phyloP scores from a whole-genome alignment of 495 filamentous ascomycete species.

The Lepraria neglecta region DNA sequence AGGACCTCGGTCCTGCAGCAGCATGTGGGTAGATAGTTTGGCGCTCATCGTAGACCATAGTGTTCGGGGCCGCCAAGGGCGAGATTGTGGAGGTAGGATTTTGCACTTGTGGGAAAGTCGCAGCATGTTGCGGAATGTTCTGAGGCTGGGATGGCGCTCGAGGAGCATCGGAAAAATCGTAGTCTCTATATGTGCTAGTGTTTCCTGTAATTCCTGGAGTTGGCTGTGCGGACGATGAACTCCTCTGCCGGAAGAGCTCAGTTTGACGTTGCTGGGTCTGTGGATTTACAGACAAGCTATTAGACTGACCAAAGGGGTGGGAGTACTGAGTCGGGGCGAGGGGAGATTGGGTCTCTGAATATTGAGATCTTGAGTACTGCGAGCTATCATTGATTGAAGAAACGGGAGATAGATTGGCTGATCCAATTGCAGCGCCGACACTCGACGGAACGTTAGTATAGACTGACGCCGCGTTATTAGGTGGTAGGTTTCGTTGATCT shows the following conservation, averaged over 20 bases:
- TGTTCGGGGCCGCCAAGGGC: neutral
- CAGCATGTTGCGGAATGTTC: neutral
- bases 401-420: slow-evolving; percentile 4
- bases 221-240: neutral
- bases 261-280: slow-evolving; percentile 3
- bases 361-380: neutral
- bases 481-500: neutral
- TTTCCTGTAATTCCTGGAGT: neutral
- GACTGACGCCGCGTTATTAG: neutral
- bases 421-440: neutral
- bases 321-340: neutral
- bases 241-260: neutral
- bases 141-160: neutral
- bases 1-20: neutral
- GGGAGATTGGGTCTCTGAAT: slow-evolving; percentile 1
- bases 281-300: slow-evolving; percentile 6
- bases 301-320: slow-evolving; percentile 3
- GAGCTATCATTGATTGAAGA: slow-evolving; percentile 13
- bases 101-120: neutral
- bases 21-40: neutral
- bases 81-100: neutral
- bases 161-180: neutral
- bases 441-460: neutral
- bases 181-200: neutral
- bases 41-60: neutral